Base-by-base conservation (phyloP, 768 basidiomycete species). In the Suillus paluster region DNA sequence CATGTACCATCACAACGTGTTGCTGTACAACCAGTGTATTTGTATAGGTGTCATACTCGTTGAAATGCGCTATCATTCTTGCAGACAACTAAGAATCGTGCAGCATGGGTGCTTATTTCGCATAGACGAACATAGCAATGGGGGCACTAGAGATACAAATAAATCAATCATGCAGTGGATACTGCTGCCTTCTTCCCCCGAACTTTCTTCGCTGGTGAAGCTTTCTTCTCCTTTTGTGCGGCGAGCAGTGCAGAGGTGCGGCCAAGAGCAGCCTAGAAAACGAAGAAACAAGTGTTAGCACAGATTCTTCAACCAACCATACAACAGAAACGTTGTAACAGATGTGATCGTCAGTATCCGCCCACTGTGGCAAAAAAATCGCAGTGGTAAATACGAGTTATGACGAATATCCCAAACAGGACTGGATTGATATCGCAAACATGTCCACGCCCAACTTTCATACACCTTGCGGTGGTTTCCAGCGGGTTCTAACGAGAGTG, bases 401-500 rank as follows among this genome's bases (percentile, higher is more conserved):
- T 63, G 65, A 68, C 45, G 69, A 74, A 21, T 65, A 44, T 58
- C n/a, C 67, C 69, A 62, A 61, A 15, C 60, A 33, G 63, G 71
- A 67, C 70, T 10, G 30, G 2, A 45, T 81, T 68, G 77, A 72
- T 94, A 77, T 94, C 87, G 92, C 92, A 94, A 84, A 90, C 91
- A 79, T 91, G 88, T 94, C 92, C 91, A 94, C 92, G 85, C 92
- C 90, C 91, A 84, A 79, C 91, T 83, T 89, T 93, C 90, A 88
- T 88, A 75, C 77, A 78, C 82, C 81, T 77, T 76, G 71, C 70
- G 79, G 83, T 76, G 76, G 68, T 75, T 71, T 91, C 89, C 89
- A 85, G 91, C 82, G 89, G 92, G 92, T 92, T 94, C 92, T 94
- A 94, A 88, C 88, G 88, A 85, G 87, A 88, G 79, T 93, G 92